Percentiles rank a stretch among this genome's conserved stretches.
Evolutionary conservation across 2,329 filamentous ascomycete species (phyloP).

Genomic region (Trichoderma citrinoviride): DNA sequence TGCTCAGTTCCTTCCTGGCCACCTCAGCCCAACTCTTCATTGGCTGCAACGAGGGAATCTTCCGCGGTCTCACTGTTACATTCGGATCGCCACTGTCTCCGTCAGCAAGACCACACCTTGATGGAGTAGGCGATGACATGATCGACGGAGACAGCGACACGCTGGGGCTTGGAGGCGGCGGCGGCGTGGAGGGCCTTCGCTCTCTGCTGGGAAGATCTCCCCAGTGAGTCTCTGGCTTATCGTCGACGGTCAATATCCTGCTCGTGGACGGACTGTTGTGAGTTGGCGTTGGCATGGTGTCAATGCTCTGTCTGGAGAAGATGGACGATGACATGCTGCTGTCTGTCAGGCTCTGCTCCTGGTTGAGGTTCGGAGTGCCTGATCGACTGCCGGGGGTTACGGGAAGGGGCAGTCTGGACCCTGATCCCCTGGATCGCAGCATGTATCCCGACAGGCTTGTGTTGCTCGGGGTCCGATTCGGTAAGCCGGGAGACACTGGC

Average conservation of each 20-base stretch:
- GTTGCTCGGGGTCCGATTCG: constrained; percentile 29
- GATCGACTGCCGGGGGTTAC: constrained; percentile 38
- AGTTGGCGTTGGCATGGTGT: constrained; percentile 35
- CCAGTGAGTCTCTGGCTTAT: constrained; percentile 28
- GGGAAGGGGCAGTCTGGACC: constrained; percentile 40
- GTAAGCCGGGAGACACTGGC: constrained; percentile 20
- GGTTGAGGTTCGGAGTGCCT: constrained; percentile 36
- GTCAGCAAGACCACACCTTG: constrained; percentile 22
- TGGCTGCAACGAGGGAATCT: constrained; percentile 36
- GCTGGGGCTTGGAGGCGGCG: constrained; percentile 27
- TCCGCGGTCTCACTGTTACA: constrained; percentile 24
- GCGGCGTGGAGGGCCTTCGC: constrained; percentile 19
- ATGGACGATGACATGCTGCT: constrained; percentile 45
- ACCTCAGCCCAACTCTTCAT: constrained; percentile 44
- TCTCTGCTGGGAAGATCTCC: constrained; percentile 27
- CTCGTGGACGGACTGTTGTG: constrained; percentile 33
- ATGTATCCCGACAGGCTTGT: constrained; percentile 30
- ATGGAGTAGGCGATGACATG: constrained; percentile 34
- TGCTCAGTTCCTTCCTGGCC: constrained; percentile 34
- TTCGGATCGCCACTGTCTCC: constrained; percentile 22
- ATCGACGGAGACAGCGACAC: constrained; percentile 32
- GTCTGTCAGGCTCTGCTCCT: constrained; percentile 42
- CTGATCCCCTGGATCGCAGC: constrained; percentile 38
- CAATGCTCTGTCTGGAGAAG: constrained; percentile 39
- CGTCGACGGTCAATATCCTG: constrained; percentile 19